phyloP scores from a whole-genome alignment of 192 early-diverging fungal species.

The Linnemannia exigua region DNA sequence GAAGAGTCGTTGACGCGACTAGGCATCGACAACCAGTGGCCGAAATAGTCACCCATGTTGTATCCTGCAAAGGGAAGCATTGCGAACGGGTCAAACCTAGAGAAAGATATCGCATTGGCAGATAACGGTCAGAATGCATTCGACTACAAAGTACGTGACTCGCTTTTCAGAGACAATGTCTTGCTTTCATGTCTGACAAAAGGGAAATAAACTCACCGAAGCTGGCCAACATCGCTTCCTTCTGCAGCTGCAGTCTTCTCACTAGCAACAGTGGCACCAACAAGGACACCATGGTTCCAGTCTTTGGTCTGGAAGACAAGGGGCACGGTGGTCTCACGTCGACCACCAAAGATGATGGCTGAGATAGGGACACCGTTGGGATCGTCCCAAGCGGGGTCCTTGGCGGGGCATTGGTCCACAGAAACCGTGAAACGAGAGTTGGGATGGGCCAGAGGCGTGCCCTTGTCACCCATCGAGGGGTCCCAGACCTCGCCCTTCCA shows the following conservation, averaged over 20 bases:
- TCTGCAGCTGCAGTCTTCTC: conserved; percentile 57
- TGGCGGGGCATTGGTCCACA: conserved; percentile 47
- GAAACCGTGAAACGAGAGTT: conserved; percentile 51
- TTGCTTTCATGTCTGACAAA: neutral
- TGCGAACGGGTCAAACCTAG: conserved; percentile 53
- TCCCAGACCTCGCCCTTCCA: conserved; percentile 54
- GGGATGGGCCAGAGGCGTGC: conserved; percentile 46
- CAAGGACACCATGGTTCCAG: conserved; percentile 54
- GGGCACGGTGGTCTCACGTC: conserved; percentile 46
- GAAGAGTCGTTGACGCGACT: conserved; percentile 44
- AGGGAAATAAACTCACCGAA: conserved; percentile 18
- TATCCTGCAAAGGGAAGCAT: conserved; percentile 57
- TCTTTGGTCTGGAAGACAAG: conserved; percentile 54
- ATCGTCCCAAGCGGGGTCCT: conserved; percentile 54
- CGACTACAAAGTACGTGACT: neutral
- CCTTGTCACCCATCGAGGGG: conserved; percentile 44
- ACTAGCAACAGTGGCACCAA: conserved; percentile 48
- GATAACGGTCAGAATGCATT: neutral
- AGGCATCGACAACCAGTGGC: conserved; percentile 55
- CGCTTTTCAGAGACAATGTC: neutral
- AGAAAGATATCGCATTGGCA: neutral
- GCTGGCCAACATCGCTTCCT: conserved; percentile 44
- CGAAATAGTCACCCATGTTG: conserved; percentile 56
- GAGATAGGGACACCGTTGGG: conserved; percentile 55
- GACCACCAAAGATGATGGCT: conserved; percentile 55